Base-by-base conservation (phyloP, 306 rosid genomes). In the Rosa rugosa region DNA sequence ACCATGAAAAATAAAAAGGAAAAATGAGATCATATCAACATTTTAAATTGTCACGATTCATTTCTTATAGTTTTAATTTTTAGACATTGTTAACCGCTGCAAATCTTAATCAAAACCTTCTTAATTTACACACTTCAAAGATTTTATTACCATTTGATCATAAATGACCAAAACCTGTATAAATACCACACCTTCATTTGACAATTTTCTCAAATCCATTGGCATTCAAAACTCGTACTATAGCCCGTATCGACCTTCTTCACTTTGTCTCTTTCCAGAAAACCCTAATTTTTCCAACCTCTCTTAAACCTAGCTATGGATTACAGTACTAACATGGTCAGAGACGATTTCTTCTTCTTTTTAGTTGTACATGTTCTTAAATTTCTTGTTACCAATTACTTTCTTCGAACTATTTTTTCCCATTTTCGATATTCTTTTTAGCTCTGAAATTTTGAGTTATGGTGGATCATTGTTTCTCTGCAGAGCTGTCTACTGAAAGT, bases 401-500 rank as follows among this genome's bases (percentile, higher is more conserved):
- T 9, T n/a, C 50, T 69, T 45, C 38, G 8, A 42, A 5, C 2
- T 22, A 11, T n/a, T 4, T 27, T 14, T 71, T 13, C 10, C 12
- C 14, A 46, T 45, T 25, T 63, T 20, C 2, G 47, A 27, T 20
- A 0, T 18, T 63, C 18, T 73, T 40, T 56, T n/a, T 51, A 11
- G 17, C 22, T 63, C 36, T 6, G n/a, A 31, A 41, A 23, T 13
- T 46, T n/a, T 18, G 16, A 57, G 12, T 8, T 57, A 57, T 79
- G 20, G 41, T 47, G 53, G 6, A 36, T 34, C n/a, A 1, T 18
- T 44, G 45, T 72, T 11, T 51, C 18, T 73, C 8, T 74, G 9
- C 69, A 54, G 75, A 42, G 47, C 11, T 67, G 83, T 56, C 42
- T 22, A 64, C 8, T 80, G 36, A 80, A 41, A 51, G 53, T 80